Base-by-base conservation (phyloP, 208 protist species). In the Zelonia costaricensis region DNA sequence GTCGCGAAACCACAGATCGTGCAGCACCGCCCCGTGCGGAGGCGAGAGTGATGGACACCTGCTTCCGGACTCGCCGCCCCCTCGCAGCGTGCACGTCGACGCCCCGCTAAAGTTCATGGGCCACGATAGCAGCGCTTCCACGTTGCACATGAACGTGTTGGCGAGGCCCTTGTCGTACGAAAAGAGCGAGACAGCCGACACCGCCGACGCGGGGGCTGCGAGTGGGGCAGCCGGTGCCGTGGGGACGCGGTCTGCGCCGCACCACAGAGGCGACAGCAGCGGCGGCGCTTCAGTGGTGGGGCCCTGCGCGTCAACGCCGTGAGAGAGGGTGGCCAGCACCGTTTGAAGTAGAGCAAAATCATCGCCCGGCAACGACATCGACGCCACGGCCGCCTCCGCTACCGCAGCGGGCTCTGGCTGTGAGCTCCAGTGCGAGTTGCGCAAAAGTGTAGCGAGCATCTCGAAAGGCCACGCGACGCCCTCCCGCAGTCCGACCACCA, bases 1-100 rank as follows among this genome's bases (percentile, higher is more conserved):
- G 40, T 61, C 42, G n/a, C 22, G 23, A 30, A 39, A 51, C 55
- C 55, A 61, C 42, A 49, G 7, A 16, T 31, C 18, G 40, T 61
- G 27, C 20, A 39, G 55, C 55, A 20, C 10, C 30, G 28, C 43
- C 15, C 0, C 15, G 27, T 10, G 8, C 27, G 20, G 22, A 18
- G 22, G 35, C 8, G 27, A 0, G 55, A 8, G 10, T 18, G 22
- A 39, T 8, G 27, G 40, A 9, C 15, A n/a, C 0, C 15, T 3
- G 16, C 23, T 16, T 18, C 3, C 8, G n/a, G 10, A 15, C 9
- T 44, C 33, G 12, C 10, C 16, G 35, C 52, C 27, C 18, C 28
- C 33, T 13, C 52, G 33, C 18, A 45, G 36, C 52, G 35, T 58
- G 33, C 22, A 9, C 20, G 15, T 16, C 12, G 20, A 8, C 7